These are phyloP conservation scores for Erodium moschatum DNA, from an alignment of 441 rosid species.

Conservation along the genomic window DNA sequence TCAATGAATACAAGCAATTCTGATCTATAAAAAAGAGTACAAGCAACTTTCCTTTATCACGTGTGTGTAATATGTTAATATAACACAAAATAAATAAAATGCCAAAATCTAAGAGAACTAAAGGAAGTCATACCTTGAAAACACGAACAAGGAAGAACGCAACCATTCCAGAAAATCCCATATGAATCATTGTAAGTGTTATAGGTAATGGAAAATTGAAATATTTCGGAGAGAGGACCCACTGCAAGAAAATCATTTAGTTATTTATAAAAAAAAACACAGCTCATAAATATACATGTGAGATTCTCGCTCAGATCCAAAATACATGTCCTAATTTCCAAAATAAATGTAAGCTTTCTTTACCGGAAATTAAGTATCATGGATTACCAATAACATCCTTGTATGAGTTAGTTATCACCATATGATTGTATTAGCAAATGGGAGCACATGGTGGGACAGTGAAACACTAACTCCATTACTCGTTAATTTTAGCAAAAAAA, in stretches of 20 bases:
- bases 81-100: background rate
- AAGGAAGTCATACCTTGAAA: conserved; percentile 56
- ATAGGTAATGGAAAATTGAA: conserved; percentile 91
- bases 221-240: conserved; percentile 94
- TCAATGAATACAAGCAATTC: background rate
- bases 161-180: conserved; percentile 81
- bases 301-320: background rate
- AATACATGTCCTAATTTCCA: background rate
- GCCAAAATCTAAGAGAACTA: background rate
- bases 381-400: no score
- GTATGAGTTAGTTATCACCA: background rate
- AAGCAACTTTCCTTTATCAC: background rate
- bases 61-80: background rate
- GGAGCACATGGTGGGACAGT: background rate
- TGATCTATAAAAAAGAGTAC: background rate
- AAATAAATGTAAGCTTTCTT: no score
- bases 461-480: background rate
- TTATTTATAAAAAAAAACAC: background rate
- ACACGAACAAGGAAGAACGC: conserved; percentile 89
- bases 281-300: conserved; percentile 6
- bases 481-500: background rate
- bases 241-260: conserved; percentile 41
- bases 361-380: no score
- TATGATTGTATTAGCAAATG: background rate
- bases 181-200: conserved; percentile 95